A percentile compares a stretch with the other conserved stretches of the same genome.
Conservation (phyloP, 176 grass and related monocot species). For the Puccinellia tenuiflora region DNA sequence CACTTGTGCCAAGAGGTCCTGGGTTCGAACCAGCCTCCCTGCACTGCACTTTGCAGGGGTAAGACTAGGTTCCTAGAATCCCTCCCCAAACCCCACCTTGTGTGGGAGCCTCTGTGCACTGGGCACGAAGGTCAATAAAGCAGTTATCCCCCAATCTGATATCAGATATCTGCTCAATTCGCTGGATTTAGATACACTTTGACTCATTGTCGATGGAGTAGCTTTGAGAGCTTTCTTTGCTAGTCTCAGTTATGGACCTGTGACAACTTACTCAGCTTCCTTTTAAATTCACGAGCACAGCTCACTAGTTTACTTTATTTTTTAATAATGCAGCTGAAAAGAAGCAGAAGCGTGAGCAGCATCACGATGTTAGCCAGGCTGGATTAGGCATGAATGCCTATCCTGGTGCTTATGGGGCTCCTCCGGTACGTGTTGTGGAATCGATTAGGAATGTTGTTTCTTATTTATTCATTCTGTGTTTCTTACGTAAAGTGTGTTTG, state of each 20-base stretch:
- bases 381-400: constrained; percentile 65
- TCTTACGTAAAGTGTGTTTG: neutral
- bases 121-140: neutral
- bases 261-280: neutral
- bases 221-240: neutral
- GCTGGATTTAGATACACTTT: neutral
- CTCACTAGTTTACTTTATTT: constrained; percentile 30
- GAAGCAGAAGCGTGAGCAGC: constrained; percentile 78
- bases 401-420: constrained; percentile 76
- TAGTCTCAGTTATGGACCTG: constrained; percentile 8
- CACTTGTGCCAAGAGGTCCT: too few relatives aligned
- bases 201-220: neutral
- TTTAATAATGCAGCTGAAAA: constrained; percentile 70
- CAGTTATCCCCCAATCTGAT: neutral
- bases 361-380: constrained; percentile 65
- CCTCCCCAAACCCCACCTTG: too few relatives aligned
- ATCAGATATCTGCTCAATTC: neutral
- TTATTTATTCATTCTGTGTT: constrained; percentile 1
- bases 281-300: neutral
- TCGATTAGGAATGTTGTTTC: neutral
- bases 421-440: constrained; percentile 46
- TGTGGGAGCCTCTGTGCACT: too few relatives aligned
- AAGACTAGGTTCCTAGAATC: too few relatives aligned
- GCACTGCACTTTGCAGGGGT: too few relatives aligned
- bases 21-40: too few relatives aligned